Evolutionary conservation across 306 rosid species (phyloP).

Genomic region (Begonia loranthoides): DNA sequence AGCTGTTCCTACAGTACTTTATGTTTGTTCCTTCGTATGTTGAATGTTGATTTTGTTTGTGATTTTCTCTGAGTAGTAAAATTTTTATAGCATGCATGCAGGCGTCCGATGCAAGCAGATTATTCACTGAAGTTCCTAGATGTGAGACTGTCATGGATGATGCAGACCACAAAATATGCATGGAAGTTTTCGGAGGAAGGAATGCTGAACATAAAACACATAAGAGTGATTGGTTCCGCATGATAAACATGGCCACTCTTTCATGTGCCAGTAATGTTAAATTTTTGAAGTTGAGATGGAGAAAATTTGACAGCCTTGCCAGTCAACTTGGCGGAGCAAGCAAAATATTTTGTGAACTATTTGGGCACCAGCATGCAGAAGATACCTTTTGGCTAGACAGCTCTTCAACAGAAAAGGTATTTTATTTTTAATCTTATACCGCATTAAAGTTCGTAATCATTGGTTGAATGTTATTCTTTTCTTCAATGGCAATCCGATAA

Average conservation of each 20-base stretch:
- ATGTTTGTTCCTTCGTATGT: not conserved
- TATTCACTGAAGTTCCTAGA: slow-evolving; percentile 28
- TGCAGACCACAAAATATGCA: slow-evolving; percentile 17
- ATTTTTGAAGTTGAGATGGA: slow-evolving; percentile 76
- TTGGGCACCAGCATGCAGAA: slow-evolving; percentile 63
- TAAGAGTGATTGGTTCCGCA: slow-evolving; percentile 18
- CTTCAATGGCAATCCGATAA: not conserved
- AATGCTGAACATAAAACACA: slow-evolving; percentile 12
- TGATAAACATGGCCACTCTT: slow-evolving; percentile 21
- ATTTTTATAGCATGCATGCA: slow-evolving; percentile 48
- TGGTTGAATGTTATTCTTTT: not conserved
- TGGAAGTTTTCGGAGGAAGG: slow-evolving; percentile 18
- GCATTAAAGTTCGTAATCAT: no score
- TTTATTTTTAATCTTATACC: slow-evolving; percentile 1
- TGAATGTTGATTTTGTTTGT: not conserved
- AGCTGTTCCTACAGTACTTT: no score
- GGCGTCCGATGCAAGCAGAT: slow-evolving; percentile 32
- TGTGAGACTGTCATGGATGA: slow-evolving; percentile 18
- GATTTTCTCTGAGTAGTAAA: slow-evolving; percentile 36
- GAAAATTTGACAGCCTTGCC: slow-evolving; percentile 55
- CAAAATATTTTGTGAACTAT: slow-evolving; percentile 59
- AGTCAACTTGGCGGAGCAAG: slow-evolving; percentile 73
- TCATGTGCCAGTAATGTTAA: slow-evolving; percentile 34
- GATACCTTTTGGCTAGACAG: slow-evolving; percentile 98
- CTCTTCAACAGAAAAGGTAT: slow-evolving; percentile 86